Conservation (phyloP, 2,329 filamentous ascomycete species). For the Boeremia exigua region DNA sequence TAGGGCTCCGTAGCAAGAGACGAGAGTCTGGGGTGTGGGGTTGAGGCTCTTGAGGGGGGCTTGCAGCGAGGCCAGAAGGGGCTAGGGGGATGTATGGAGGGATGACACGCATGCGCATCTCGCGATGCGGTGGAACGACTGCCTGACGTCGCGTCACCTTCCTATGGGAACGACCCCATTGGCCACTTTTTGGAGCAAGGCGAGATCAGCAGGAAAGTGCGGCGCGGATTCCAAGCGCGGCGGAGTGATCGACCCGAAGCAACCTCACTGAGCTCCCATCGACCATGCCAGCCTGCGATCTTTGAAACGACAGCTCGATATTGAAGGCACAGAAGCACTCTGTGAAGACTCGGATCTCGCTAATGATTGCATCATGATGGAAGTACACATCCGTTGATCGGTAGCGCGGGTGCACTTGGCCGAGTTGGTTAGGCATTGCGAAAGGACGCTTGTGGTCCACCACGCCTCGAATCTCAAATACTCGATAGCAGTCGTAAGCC, state of each 20-base stretch:
- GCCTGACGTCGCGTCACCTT: not conserved
- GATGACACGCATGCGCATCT: conserved; percentile 5
- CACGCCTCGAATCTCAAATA: conserved; percentile 1
- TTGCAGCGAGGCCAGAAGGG: not conserved
- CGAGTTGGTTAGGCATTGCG: conserved; percentile 8
- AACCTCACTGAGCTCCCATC: not conserved
- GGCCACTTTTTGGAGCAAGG: not conserved
- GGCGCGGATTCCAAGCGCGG: not conserved
- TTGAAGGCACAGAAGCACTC: not conserved
- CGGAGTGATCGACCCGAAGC: not conserved
- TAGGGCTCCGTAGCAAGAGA: no score
- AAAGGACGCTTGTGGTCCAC: not conserved
- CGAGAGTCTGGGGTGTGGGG: not conserved
- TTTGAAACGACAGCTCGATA: not conserved
- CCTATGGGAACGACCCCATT: not conserved
- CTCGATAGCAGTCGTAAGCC: not conserved
- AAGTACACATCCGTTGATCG: conserved; percentile 2
- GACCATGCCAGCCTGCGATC: not conserved
- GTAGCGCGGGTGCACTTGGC: conserved; percentile 10
- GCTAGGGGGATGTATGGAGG: conserved; percentile 4
- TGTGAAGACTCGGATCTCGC: not conserved
- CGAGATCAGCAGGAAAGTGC: not conserved
- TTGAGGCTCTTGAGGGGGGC: not conserved
- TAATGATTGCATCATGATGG: not conserved
- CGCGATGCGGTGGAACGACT: not conserved